Base-by-base conservation (phyloP, 345 rosid species). In the Eucalyptus curtisii region DNA sequence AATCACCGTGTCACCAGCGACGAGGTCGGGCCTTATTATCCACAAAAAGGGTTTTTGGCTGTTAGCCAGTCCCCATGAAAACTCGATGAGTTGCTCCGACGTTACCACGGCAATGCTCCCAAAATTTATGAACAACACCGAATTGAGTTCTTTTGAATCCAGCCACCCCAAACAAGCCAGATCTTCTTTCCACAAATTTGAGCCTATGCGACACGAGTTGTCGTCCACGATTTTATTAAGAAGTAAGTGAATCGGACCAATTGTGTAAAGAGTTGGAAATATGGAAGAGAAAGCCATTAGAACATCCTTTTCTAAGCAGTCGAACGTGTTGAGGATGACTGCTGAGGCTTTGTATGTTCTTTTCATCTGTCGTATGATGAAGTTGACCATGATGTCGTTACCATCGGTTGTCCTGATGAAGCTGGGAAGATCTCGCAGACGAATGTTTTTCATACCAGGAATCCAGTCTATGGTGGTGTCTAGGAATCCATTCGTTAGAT, bases 351-450 rank as follows among this genome's bases (percentile, higher is more conserved):
- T 90, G 27, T 68, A 59, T n/a, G 86, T 40, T 89, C 89, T 90
- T 17, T 89, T 86, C 9, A 81, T 48, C 44, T 91, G 89, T 20
- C 25, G 71, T 1, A 37, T 15, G 59, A 86, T 14, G 90, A 79
- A 93, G 52, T 91, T 89, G 50, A 94, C 64, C 94, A 92, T 90
- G 45, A 89, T 49, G 40, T 89, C 93, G 30, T 91, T 87, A 14
- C 80, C 57, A 79, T 93, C 86, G 4, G 92, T 93, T 8, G 92
- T 92, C 49, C 92, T 85, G 44, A 92, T 57, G 66, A 92, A 91
- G 64, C 89, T 90, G 49, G 94, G 96, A 48, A 94, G 90, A 87
- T 95, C 96, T 52, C 89, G 92, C 9, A 95, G 87, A 25, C 89
- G 89, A 27, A 93, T 89, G 1, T 48, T 88, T 49, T 90, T 88